Base-by-base conservation (phyloP, 2,329 filamentous ascomycete genomes). In the Massarina eburnea region DNA sequence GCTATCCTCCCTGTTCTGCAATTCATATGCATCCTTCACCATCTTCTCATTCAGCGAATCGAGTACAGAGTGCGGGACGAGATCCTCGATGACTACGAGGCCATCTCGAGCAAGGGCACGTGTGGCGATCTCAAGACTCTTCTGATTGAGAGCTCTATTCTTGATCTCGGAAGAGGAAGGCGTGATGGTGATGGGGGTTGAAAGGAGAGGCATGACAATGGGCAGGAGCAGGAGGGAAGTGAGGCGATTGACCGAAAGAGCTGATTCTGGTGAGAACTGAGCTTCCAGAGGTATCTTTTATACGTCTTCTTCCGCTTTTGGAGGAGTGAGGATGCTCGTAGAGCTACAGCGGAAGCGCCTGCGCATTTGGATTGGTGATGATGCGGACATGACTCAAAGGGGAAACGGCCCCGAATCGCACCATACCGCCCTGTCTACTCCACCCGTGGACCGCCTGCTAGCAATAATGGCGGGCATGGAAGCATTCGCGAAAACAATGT, bases 41-140 rank as follows among this genome's bases (percentile, higher is more conserved):
- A 86, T 86, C 52, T 78, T 80, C 36, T 55, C 50, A 55, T 85
- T 85, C 29, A 86, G 67, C 6, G 58, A 55, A 54, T 85, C 79
- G 3, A 85, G 64, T n/a, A 76, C 61, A 0, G 69, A 58, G 50
- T 80, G 76, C 0, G 75, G 71, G 14, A 70, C 52, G 19, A 66
- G 51, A 36, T 68, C 59, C 35, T 68, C 62, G 8, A 70, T 44
- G 3, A 69, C 60, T 3, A 69, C 59, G 21, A 69, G 53, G 10
- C 67, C 67, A 52, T 70, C 64, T 9, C 62, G 59, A 17, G 54
- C 48, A 12, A 67, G 54, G 1, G 62, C 59, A 8, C 61, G 49
- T 5, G 49, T 53, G 14, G 62, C 61, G n/a, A 75, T 72, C 52
- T 85, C 81, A 1, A 85, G 68, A 46, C 82, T 84, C 18, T 72